These are phyloP conservation scores for Yamadazyma sp. DNA, from an alignment of 1,139 yeast genomes.

Conservation along the genomic window DNA sequence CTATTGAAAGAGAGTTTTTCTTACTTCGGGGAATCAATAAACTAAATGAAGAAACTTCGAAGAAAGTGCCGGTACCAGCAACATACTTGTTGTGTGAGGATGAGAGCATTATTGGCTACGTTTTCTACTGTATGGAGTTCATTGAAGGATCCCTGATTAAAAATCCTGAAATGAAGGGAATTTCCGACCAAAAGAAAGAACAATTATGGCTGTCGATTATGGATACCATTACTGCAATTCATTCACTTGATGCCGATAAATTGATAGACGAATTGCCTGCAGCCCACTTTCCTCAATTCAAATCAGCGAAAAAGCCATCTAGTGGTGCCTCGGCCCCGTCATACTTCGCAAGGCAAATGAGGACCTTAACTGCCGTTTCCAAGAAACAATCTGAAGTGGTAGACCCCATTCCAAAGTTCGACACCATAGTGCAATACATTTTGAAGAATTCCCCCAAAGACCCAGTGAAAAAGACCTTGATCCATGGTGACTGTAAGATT, in stretches of 20 bases:
- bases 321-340: slow-evolving; percentile 18
- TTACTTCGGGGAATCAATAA: slow-evolving; percentile 48
- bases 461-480: slow-evolving; percentile 45
- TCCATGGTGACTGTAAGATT: slow-evolving; percentile 70
- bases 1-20: slow-evolving; percentile 63
- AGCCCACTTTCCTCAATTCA: slow-evolving; percentile 48
- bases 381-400: slow-evolving; percentile 52
- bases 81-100: slow-evolving; percentile 53
- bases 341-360: slow-evolving; percentile 58
- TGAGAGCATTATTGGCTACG: slow-evolving; percentile 48
- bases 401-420: slow-evolving; percentile 52
- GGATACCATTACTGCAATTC: slow-evolving; percentile 52
- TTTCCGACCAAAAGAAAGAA: slow-evolving; percentile 23
- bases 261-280: slow-evolving; percentile 48
- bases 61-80: slow-evolving; percentile 50
- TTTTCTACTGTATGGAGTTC: slow-evolving; percentile 63
- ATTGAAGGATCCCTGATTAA: slow-evolving; percentile 61
- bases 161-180: slow-evolving; percentile 50
- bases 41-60: slow-evolving; percentile 23
- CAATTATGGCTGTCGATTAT: slow-evolving; percentile 53
- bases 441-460: slow-evolving; percentile 46
- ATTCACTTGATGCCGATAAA: slow-evolving; percentile 47
- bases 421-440: slow-evolving; percentile 45
- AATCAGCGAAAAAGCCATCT: slow-evolving; percentile 19
- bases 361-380: slow-evolving; percentile 49